These are phyloP conservation scores for Leccinum rimulosum DNA, from an alignment of 768 basidiomycete genomes.

Conservation along the genomic window DNA sequence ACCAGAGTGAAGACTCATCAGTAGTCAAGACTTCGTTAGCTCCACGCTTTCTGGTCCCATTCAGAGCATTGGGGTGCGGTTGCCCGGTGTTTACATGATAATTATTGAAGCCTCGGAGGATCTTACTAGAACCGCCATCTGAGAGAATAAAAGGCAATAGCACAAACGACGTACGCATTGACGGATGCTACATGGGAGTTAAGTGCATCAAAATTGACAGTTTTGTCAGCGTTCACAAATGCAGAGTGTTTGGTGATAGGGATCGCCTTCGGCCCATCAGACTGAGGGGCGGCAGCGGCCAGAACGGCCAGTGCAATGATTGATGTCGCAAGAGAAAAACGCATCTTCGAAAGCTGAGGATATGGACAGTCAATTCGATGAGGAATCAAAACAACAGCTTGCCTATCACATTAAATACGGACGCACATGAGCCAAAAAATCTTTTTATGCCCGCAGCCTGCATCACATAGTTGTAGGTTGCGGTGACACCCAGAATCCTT, in stretches of 20 bases:
- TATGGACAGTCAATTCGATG: no score
- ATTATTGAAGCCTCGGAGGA: background rate
- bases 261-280: no score
- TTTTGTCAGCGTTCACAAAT: background rate
- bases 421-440: no score
- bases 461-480: no score
- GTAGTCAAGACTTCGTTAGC: background rate
- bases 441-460: no score
- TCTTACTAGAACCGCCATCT: background rate
- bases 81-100: background rate
- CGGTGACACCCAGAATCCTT: no score
- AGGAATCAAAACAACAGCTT: no score
- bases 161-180: background rate
- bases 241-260: background rate
- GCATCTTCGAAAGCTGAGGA: no score
- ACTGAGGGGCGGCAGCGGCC: no score
- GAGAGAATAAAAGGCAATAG: background rate
- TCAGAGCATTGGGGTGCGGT: background rate
- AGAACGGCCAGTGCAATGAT: no score
- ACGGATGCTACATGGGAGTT: background rate
- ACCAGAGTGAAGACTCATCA: background rate
- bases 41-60: background rate
- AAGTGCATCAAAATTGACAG: background rate
- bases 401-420: no score
- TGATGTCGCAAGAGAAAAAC: no score